Evolutionary conservation across 345 rosid genomes (phyloP), one percentile per base, ranked within the genome.

Genomic region (Ceriops decandra): DNA sequence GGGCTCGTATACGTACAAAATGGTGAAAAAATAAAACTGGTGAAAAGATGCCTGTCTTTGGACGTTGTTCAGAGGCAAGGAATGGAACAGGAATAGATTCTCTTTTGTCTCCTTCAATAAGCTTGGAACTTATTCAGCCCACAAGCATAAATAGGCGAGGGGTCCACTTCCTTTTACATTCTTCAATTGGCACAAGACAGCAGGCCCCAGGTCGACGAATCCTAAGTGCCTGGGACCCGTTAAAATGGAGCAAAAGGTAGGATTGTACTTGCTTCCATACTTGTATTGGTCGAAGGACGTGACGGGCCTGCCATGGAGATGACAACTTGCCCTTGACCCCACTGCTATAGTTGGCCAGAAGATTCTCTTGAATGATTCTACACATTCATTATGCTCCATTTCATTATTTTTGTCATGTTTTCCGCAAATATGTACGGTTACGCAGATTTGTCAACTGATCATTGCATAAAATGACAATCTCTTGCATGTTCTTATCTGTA

Each of bases 111-210:
- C 85, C 85, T 82, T 95, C 84, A 77, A 80, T 85, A 95, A 88
- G 93, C 86, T 90, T 86, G 95, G 97, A 81, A 91, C 90, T 76
- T 85, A 85, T 91, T 88, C 96, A 89, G 79, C 82, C 71, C 74
- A 58, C 70, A 56, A 72, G 81, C 71, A 81, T 76, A 79, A 79
- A 83, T 73, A 65, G 68, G 70, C 62, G 57, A 13, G 42, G 76
- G 86, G 87, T 60, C 78, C 89, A 80, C 73, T 63, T 76, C 53
- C 81, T 82, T 81, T 84, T 69, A 60, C 75, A 77, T 76, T 81
- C 84, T 84, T 79, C 82, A 82, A 79, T 81, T 77, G 80, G 85
- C 82, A 77, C 74, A 82, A 78, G 82, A 81, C 91, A 79, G 70
- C 77, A 60, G 78, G 84, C 79, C 74, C 79, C 80, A 60, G 74